These are phyloP conservation scores for Trypanosoma cruzi DNA, from an alignment of 208 protist genomes.

Conservation along the genomic window DNA sequence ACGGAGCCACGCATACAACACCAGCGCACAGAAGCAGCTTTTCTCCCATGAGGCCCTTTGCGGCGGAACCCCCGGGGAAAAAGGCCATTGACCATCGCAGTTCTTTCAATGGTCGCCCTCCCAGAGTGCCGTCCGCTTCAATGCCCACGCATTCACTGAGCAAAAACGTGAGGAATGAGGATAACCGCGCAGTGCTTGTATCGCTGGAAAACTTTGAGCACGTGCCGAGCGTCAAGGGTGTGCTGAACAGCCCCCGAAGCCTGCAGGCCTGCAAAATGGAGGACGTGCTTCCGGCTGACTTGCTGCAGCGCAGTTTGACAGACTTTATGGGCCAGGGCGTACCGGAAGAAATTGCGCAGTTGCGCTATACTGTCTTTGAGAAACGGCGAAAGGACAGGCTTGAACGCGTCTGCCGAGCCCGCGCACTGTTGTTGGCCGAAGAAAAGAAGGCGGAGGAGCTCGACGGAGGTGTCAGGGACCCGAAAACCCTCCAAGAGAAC, in stretches of 20 bases:
- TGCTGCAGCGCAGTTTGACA: constrained; percentile 35
- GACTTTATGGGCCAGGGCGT: constrained; percentile 58
- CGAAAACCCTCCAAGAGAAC: background rate
- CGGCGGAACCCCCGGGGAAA: no score
- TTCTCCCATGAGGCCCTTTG: background rate
- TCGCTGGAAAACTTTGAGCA: constrained; percentile 45
- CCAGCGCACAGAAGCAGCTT: background rate
- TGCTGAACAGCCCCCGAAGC: constrained; percentile 80
- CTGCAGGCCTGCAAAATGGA: constrained; percentile 53
- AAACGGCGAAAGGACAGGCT: constrained; percentile 62
- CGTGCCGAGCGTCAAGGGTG: constrained; percentile 35
- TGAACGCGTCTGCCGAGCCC: constrained; percentile 38
- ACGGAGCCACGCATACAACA: background rate
- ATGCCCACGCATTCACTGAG: constrained; percentile 2
- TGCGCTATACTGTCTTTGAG: constrained; percentile 73
- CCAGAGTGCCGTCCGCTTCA: background rate
- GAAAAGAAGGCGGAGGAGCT: constrained; percentile 9
- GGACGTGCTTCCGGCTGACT: constrained; percentile 56
- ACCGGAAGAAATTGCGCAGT: constrained; percentile 37
- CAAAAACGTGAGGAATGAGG: background rate
- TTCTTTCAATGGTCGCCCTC: background rate
- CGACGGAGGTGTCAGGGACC: no score
- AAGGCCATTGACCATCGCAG: no score
- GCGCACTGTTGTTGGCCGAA: constrained; percentile 13
- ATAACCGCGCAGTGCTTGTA: background rate